phyloP scores from a whole-genome alignment of 2,329 filamentous ascomycete species.

The Bipolaris bicolor region DNA sequence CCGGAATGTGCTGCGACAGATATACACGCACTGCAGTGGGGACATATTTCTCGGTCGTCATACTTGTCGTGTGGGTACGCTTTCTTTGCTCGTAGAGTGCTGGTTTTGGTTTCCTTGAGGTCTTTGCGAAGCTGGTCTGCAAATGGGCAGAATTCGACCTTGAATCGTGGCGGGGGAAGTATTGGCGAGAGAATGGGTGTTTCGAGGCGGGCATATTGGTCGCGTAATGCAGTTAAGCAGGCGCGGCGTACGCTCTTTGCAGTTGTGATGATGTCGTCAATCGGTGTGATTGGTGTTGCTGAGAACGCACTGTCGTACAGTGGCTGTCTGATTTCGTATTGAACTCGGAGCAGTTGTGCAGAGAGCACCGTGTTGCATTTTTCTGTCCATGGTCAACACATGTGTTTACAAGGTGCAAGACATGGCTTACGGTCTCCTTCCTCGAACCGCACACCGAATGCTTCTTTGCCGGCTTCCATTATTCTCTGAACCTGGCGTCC shows the following conservation, averaged over 20 bases:
- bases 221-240: conserved; percentile 38
- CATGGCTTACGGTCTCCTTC: conserved; percentile 39
- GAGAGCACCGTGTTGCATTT: conserved; percentile 41
- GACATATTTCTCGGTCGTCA: conserved; percentile 45
- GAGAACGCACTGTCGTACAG: conserved; percentile 38
- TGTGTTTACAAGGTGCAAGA: background rate
- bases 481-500: conserved; percentile 35
- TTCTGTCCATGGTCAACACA: conserved; percentile 30
- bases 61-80: conserved; percentile 35
- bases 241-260: conserved; percentile 42
- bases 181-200: conserved; percentile 25
- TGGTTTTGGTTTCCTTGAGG: conserved; percentile 23
- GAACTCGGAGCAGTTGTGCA: conserved; percentile 41
- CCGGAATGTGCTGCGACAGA: conserved; percentile 42
- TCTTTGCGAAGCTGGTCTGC: conserved; percentile 39
- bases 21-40: conserved; percentile 39
- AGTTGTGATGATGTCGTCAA: conserved; percentile 39
- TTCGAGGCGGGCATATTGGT: conserved; percentile 37
- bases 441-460: conserved; percentile 40
- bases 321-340: conserved; percentile 42
- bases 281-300: conserved; percentile 28
- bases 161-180: conserved; percentile 45
- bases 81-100: conserved; percentile 35
- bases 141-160: conserved; percentile 42
- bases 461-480: conserved; percentile 36